Conservation (phyloP, 805 yeast genomes). For the Yarrowia bubula region DNA sequence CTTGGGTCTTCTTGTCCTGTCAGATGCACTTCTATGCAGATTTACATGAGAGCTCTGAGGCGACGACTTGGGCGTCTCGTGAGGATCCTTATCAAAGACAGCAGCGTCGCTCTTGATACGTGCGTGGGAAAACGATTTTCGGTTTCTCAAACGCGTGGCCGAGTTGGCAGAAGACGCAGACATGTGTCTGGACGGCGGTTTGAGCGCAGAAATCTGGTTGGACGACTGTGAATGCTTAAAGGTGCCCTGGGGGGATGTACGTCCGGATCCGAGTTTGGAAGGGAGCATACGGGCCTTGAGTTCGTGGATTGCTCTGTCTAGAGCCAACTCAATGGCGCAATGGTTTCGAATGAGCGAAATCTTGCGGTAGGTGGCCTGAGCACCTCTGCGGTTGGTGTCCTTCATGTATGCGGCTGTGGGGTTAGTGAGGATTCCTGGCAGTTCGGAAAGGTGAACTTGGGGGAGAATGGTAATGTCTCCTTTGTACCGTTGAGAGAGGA, state of each 20-base stretch:
- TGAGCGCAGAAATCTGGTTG: slow-evolving; percentile 9
- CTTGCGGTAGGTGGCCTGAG: slow-evolving; percentile 92
- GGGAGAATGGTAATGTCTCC: slow-evolving; percentile 95
- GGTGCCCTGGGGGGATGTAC: slow-evolving; percentile 20
- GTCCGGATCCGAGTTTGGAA: slow-evolving; percentile 12
- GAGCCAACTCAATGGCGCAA: slow-evolving; percentile 82
- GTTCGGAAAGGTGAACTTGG: slow-evolving; percentile 56
- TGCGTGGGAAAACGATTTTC: slow-evolving; percentile 19
- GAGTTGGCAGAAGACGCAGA: neutral
- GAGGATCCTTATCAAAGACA: slow-evolving; percentile 1
- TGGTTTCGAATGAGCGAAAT: slow-evolving; percentile 81
- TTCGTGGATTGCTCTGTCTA: slow-evolving; percentile 73
- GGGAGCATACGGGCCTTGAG: slow-evolving; percentile 45
- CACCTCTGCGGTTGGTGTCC: slow-evolving; percentile 74
- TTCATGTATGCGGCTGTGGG: slow-evolving; percentile 77
- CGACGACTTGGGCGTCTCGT: slow-evolving; percentile 7
- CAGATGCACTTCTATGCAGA: neutral
- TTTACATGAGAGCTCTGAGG: slow-evolving; percentile 6
- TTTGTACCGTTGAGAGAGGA: slow-evolving; percentile 80
- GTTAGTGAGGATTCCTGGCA: slow-evolving; percentile 65
- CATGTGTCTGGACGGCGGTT: slow-evolving; percentile 10
- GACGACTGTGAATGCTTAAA: slow-evolving; percentile 26
- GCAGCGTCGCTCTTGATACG: slow-evolving; percentile 8
- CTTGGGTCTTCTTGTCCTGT: neutral
- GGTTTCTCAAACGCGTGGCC: slow-evolving; percentile 1